Conservation (phyloP, 441 rosid species). For the Francoa sonchifolia region DNA sequence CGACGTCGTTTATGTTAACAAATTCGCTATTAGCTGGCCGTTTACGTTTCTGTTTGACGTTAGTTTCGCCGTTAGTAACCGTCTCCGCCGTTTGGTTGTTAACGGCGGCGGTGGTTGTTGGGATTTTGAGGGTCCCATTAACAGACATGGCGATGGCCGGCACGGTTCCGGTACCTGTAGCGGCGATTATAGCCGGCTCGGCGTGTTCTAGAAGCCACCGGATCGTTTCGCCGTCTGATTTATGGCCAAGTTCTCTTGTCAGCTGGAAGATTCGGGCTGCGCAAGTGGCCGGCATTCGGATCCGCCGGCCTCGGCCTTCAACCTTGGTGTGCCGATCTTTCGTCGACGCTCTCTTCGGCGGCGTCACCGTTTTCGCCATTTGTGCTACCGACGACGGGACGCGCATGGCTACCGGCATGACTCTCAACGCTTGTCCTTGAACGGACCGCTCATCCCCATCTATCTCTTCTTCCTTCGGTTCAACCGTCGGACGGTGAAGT, state of each 20-base stretch:
- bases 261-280: conserved; percentile 1
- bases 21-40: not conserved
- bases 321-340: too few species aligned
- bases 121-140: not conserved
- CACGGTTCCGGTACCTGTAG: conserved; percentile 1
- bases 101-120: not conserved
- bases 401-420: too few species aligned
- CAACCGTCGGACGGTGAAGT: too few species aligned
- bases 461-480: too few species aligned
- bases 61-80: too few species aligned
- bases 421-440: too few species aligned
- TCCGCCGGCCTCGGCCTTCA: not conserved
- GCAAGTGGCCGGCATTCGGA: not conserved
- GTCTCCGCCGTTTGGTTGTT: too few species aligned
- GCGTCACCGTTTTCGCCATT: too few species aligned
- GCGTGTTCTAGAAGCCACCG: not conserved
- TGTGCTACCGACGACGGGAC: too few species aligned
- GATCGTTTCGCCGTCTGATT: too few species aligned
- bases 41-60: not conserved
- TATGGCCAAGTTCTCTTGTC: not conserved
- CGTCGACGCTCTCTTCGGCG: not conserved
- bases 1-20: not conserved
- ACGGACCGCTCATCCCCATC: too few species aligned
- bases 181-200: not conserved
- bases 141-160: conserved; percentile 1